Percentiles rank a stretch among this genome's conserved stretches.
These are phyloP conservation scores for Diophrys appendiculata DNA, from an alignment of 73 alveolate genomes.

Conservation along the genomic window DNA sequence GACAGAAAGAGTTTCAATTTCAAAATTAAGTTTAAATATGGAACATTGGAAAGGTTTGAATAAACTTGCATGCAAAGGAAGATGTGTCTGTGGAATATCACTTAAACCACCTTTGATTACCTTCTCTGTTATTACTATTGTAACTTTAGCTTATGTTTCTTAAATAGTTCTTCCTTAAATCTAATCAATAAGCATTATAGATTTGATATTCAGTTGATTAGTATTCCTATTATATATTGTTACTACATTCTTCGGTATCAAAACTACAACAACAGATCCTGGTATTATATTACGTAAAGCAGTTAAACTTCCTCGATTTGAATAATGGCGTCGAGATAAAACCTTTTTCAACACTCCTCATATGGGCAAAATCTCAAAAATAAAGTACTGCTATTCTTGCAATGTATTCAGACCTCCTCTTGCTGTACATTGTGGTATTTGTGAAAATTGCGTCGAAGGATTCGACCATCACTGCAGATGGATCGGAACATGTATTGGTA, in stretches of 20 bases:
- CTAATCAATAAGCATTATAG: too few relatives aligned
- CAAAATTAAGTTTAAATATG: too few relatives aligned
- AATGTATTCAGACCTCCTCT: slow-evolving; percentile 30
- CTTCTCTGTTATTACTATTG: too few relatives aligned
- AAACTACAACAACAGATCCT: background rate
- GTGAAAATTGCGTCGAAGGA: slow-evolving; percentile 50
- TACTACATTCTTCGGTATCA: background rate
- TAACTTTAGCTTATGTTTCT: too few relatives aligned
- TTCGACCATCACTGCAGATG: slow-evolving; percentile 60
- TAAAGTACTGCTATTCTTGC: slow-evolving; percentile 40
- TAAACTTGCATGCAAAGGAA: too few relatives aligned
- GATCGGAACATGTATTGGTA: slow-evolving; percentile 55
- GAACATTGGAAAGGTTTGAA: too few relatives aligned
- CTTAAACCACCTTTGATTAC: too few relatives aligned
- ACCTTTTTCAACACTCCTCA: too few relatives aligned
- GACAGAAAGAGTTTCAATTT: too few relatives aligned
- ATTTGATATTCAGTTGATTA: background rate
- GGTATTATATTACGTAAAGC: background rate
- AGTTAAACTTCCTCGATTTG: background rate
- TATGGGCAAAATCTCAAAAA: background rate
- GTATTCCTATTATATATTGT: background rate
- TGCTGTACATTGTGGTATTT: slow-evolving; percentile 29
- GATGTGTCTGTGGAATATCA: too few relatives aligned
- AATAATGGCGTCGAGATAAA: background rate
- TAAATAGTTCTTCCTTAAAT: too few relatives aligned